phyloP scores from a whole-genome alignment of 106 monocot species.

The Posidonia australis region DNA sequence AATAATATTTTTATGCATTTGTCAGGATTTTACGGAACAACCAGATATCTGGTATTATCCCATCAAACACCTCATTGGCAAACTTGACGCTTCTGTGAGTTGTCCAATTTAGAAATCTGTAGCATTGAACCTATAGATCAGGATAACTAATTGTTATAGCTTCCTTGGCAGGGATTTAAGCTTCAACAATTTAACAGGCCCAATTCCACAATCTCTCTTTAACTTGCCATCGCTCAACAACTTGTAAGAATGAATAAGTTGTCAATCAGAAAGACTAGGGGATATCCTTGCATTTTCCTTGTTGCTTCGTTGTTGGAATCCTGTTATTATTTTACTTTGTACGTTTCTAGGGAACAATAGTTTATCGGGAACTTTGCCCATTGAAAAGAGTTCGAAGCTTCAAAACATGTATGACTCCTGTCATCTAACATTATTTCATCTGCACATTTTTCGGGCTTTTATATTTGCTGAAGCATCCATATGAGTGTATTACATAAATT shows the following conservation, averaged over 20 bases:
- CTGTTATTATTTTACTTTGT: neutral
- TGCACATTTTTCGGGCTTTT: too few relatives aligned
- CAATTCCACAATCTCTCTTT: conserved; percentile 6
- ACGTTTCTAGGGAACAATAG: conserved; percentile 11
- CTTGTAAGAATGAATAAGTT: conserved; percentile 6
- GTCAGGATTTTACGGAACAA: conserved; percentile 9
- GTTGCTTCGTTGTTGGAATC: neutral
- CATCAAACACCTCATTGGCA: neutral
- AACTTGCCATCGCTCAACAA: neutral
- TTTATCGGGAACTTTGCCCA: conserved; percentile 6
- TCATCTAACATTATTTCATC: too few relatives aligned
- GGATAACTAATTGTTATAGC: neutral
- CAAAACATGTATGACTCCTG: neutral
- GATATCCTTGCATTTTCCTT: neutral
- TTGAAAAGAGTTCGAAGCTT: neutral
- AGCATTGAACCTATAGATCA: neutral
- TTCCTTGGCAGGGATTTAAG: conserved; percentile 8
- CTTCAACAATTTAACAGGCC: conserved; percentile 9
- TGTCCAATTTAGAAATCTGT: neutral
- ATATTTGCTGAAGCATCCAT: too few relatives aligned
- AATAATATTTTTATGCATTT: neutral
- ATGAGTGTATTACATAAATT: too few relatives aligned
- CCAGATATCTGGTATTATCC: conserved; percentile 3
- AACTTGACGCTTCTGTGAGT: conserved; percentile 5
- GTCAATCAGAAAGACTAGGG: neutral